These are phyloP conservation scores for Linum tenue DNA, from an alignment of 345 rosid species.

Conservation along the genomic window DNA sequence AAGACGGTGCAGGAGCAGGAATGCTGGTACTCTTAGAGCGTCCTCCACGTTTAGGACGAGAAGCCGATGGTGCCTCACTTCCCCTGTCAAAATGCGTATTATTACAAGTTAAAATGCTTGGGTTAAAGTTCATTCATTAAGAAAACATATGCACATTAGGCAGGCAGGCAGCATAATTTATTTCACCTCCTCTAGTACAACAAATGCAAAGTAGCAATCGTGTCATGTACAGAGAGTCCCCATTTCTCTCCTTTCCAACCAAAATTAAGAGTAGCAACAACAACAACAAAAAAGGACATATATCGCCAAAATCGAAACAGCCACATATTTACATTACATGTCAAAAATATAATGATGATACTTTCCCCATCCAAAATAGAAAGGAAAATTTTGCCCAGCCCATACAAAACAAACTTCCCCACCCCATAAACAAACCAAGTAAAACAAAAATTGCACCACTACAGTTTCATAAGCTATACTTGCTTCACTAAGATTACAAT, in stretches of 20 bases:
- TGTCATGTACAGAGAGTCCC: neutral
- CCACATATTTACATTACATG: constrained; percentile 2
- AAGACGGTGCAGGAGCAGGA: no score
- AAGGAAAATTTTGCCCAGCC: neutral
- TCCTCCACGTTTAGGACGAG: no score
- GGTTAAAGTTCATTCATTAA: no score
- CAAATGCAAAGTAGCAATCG: neutral
- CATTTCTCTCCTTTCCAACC: neutral
- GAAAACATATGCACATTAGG: no score
- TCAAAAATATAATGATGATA: neutral
- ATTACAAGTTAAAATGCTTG: no score
- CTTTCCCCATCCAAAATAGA: neutral
- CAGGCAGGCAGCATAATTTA: no score
- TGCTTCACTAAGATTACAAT: no score
- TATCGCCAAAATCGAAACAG: neutral
- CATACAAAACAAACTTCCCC: neutral
- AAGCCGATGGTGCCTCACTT: no score
- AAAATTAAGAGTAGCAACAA: neutral
- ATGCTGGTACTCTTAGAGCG: no score
- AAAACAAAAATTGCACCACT: constrained; percentile 12
- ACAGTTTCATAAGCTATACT: no score
- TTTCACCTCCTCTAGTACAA: neutral
- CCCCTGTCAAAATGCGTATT: no score
- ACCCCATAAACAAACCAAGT: neutral
- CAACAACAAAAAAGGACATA: neutral